Percentiles rank a stretch among this genome's conserved stretches.
Evolutionary conservation across 495 filamentous ascomycete species (phyloP).

Genomic region (Talaromyces liani): DNA sequence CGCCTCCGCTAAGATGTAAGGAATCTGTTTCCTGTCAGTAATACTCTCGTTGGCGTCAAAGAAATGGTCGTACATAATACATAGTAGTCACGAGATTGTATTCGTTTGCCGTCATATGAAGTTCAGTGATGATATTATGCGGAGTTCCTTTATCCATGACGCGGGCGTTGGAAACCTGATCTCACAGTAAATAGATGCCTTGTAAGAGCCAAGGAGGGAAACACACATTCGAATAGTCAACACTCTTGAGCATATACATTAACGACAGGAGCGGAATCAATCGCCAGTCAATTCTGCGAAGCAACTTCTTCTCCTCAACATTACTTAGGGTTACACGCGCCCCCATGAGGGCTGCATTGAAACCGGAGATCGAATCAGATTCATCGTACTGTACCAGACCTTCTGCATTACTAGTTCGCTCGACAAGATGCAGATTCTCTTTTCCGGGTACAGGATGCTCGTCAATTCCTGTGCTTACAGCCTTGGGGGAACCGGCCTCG

Average conservation of each 20-base stretch:
- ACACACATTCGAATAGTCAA: slow-evolving; percentile 33
- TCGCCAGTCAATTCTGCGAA: slow-evolving; percentile 39
- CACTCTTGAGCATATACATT: slow-evolving; percentile 38
- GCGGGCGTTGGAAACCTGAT: slow-evolving; percentile 32
- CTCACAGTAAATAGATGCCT: too few species aligned
- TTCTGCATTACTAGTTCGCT: too few species aligned
- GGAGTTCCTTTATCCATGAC: slow-evolving; percentile 28
- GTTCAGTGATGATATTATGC: slow-evolving; percentile 36
- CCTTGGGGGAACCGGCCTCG: too few species aligned
- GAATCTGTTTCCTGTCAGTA: slow-evolving; percentile 26
- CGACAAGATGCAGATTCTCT: too few species aligned
- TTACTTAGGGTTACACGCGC: slow-evolving; percentile 27
- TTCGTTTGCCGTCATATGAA: slow-evolving; percentile 22
- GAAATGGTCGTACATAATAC: slow-evolving; percentile 17
- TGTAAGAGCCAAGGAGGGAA: neutral
- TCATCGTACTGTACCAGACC: too few species aligned
- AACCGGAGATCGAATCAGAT: slow-evolving; percentile 16
- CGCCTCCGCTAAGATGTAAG: slow-evolving; percentile 38
- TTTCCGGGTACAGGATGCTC: too few species aligned
- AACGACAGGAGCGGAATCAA: slow-evolving; percentile 34
- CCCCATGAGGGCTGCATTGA: slow-evolving; percentile 33
- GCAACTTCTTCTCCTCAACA: slow-evolving; percentile 34
- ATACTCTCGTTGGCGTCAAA: neutral
- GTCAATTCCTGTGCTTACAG: too few species aligned
- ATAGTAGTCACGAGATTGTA: slow-evolving; percentile 22